These are phyloP conservation scores for Fusarium sp. DNA, from an alignment of 2,329 filamentous ascomycete species.

Conservation along the genomic window DNA sequence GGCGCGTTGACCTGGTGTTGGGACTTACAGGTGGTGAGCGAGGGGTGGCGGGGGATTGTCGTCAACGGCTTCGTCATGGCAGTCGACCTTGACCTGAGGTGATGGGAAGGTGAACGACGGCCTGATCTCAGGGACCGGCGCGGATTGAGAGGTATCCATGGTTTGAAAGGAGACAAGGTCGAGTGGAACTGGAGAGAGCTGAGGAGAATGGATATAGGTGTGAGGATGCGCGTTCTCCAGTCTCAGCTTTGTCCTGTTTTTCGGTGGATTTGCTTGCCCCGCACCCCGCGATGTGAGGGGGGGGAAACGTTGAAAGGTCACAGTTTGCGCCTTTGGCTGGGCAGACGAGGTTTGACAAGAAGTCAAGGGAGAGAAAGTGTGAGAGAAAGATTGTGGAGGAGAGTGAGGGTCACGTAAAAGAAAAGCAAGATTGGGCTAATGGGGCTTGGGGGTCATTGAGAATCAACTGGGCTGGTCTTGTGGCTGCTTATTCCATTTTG, in stretches of 20 bases:
- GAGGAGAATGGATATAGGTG: neutral
- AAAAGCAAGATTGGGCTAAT: neutral
- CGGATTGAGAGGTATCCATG: conserved; percentile 38
- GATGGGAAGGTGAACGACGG: conserved; percentile 42
- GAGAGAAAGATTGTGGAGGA: neutral
- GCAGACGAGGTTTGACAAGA: neutral
- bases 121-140: conserved; percentile 30
- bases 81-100: conserved; percentile 45
- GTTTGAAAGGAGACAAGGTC: conserved; percentile 5
- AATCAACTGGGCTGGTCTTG: neutral
- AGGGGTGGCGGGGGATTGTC: conserved; percentile 45
- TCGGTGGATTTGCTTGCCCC: conserved; percentile 34
- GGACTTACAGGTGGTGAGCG: conserved; percentile 55
- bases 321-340: neutral
- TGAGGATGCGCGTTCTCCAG: neutral
- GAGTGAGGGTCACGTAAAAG: neutral
- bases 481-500: conserved; percentile 8
- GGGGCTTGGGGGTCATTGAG: neutral
- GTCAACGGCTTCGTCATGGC: conserved; percentile 41
- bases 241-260: neutral
- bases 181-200: neutral
- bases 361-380: neutral
- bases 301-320: neutral
- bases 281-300: conserved; percentile 26
- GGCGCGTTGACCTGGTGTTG: neutral